Conservation (phyloP, 257 asterid genomes). For the Solanum bukasovii region DNA sequence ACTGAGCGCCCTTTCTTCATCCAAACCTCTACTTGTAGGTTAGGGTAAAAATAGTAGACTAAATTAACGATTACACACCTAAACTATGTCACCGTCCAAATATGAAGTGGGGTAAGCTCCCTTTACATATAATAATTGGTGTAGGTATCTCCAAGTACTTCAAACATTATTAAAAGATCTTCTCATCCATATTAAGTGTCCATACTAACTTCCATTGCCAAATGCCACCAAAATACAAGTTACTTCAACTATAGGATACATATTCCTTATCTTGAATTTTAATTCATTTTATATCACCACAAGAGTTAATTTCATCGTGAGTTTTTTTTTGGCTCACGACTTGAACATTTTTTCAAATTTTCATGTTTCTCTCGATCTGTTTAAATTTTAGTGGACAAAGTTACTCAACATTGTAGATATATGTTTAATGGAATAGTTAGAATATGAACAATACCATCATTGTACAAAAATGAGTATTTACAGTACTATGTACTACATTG, state of each 20-base stretch:
- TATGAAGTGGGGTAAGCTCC: neutral
- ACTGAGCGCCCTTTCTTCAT: too few species aligned
- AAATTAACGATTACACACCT: neutral
- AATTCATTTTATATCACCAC: neutral
- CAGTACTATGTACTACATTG: too few species aligned
- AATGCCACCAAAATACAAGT: neutral
- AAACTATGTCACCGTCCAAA: neutral
- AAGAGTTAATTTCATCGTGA: neutral
- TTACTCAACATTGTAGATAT: neutral
- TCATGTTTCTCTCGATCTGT: fast-evolving
- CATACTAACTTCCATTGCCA: neutral
- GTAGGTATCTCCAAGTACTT: neutral
- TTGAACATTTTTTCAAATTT: neutral
- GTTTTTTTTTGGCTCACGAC: neutral
- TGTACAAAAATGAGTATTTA: neutral
- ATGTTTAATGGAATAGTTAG: neutral
- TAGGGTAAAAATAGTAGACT: neutral
- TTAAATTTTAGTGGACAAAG: neutral
- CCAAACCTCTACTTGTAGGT: neutral
- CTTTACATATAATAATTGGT: neutral
- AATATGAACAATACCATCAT: neutral
- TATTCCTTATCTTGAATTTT: neutral
- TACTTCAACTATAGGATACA: neutral
- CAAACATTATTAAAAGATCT: neutral
- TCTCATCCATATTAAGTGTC: neutral